A percentile compares a stretch with the other conserved stretches of the same genome.
These are phyloP conservation scores for Brassica carinata DNA, from an alignment of 345 rosid genomes.

Conservation along the genomic window DNA sequence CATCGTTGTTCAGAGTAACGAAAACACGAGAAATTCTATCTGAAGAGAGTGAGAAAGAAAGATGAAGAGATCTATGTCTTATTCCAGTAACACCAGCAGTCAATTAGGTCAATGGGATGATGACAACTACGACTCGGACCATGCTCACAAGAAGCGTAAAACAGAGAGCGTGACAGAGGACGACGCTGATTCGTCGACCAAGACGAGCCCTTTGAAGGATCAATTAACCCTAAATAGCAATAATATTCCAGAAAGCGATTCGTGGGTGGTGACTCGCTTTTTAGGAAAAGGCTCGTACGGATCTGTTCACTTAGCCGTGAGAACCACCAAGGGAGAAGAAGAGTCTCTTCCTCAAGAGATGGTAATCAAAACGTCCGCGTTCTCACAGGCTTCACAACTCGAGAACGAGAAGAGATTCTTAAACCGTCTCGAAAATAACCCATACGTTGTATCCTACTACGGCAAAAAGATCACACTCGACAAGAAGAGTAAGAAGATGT, in stretches of 20 bases:
- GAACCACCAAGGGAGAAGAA: not conserved
- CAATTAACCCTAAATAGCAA: too few relatives aligned
- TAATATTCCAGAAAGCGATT: not conserved
- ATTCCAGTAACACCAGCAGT: not conserved
- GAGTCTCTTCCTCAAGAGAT: conserved; percentile 16
- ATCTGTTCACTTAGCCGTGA: conserved; percentile 21
- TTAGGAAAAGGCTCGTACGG: conserved; percentile 16
- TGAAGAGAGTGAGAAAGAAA: not conserved
- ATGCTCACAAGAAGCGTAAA: conserved; percentile 3
- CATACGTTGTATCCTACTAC: conserved; percentile 14
- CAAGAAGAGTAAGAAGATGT: not conserved
- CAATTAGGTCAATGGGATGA: not conserved
- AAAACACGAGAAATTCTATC: not conserved
- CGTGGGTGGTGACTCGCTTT: not conserved
- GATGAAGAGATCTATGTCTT: not conserved
- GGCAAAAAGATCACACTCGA: conserved; percentile 4
- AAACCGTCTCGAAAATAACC: not conserved
- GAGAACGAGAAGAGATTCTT: conserved; percentile 8
- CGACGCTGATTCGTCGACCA: not conserved
- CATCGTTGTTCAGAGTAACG: too few relatives aligned
- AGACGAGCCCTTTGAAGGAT: not conserved
- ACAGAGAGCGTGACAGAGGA: not conserved
- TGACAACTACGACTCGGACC: conserved; percentile 17
- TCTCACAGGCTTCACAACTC: not conserved
- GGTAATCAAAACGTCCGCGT: not conserved